Conservation (phyloP, 1,284 basidiomycete species). For the Sphagnurus paluster region DNA sequence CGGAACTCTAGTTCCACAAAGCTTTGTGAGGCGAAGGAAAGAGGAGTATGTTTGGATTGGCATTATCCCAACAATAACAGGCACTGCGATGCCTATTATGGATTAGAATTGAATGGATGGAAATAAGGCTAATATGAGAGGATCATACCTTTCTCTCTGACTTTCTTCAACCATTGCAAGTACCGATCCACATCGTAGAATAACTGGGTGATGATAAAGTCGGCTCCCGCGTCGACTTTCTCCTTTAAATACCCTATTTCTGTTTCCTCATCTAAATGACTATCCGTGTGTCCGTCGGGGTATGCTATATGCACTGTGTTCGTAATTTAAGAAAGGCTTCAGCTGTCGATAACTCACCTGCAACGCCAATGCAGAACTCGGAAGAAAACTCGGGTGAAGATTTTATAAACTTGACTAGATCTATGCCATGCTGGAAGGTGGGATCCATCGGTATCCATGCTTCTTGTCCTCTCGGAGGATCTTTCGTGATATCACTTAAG, state of each 20-base stretch:
- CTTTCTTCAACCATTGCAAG: slow-evolving; percentile 74
- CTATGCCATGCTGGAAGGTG: slow-evolving; percentile 84
- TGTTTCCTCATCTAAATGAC: slow-evolving; percentile 58
- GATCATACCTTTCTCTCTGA: slow-evolving; percentile 67
- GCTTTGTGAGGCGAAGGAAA: slow-evolving; percentile 88
- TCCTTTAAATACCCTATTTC: slow-evolving; percentile 81
- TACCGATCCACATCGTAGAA: slow-evolving; percentile 95
- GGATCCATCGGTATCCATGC: slow-evolving; percentile 89
- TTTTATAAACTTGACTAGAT: slow-evolving; percentile 91
- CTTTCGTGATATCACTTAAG: slow-evolving; percentile 36
- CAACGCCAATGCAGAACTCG: slow-evolving; percentile 91
- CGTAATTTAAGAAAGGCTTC: slow-evolving; percentile 2
- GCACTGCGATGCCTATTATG: slow-evolving; percentile 77
- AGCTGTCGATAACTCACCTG: slow-evolving; percentile 48
- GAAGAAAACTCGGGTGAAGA: slow-evolving; percentile 77
- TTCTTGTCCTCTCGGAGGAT: slow-evolving; percentile 92
- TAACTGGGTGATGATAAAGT: slow-evolving; percentile 95
- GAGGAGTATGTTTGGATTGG: slow-evolving; percentile 96
- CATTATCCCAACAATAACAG: slow-evolving; percentile 97
- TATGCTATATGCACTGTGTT: slow-evolving; percentile 56
- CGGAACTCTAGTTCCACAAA: slow-evolving; percentile 86
- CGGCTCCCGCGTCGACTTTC: slow-evolving; percentile 94
- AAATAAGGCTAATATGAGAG: background rate
- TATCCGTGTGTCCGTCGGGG: slow-evolving; percentile 88
- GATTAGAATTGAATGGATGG: slow-evolving; percentile 12